These are phyloP conservation scores for Fusarium papillatum DNA, from an alignment of 2,329 filamentous ascomycete species.

Conservation along the genomic window DNA sequence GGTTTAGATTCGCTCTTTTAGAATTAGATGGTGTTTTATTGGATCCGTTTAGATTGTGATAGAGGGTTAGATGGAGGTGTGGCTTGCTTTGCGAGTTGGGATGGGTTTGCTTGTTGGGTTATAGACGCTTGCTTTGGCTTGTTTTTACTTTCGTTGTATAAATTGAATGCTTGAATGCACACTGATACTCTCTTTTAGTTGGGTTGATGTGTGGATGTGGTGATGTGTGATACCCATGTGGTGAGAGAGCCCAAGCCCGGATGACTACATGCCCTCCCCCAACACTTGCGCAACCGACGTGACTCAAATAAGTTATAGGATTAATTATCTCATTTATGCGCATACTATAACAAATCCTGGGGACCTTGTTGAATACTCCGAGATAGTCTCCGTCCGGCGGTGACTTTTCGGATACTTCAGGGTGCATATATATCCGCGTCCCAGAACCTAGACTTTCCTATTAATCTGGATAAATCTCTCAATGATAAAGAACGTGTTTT, in stretches of 20 bases:
- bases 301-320: background rate
- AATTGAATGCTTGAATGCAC: background rate
- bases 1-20: background rate
- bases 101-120: background rate
- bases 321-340: background rate
- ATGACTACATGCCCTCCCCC: background rate
- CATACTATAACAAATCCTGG: background rate
- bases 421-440: conserved; percentile 5
- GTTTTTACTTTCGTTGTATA: background rate
- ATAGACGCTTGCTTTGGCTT: background rate
- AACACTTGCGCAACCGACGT: background rate
- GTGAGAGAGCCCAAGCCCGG: background rate
- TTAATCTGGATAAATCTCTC: background rate
- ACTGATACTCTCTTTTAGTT: background rate
- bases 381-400: conserved; percentile 27
- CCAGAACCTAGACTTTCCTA: background rate
- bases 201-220: background rate
- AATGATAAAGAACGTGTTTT: background rate
- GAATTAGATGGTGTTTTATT: background rate
- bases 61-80: background rate
- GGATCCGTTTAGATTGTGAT: background rate
- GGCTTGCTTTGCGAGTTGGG: background rate
- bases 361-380: conserved; percentile 15
- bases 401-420: conserved; percentile 37
- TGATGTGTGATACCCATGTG: background rate